Evolutionary conservation across 176 grass and related monocot species (phyloP), one percentile per base, ranked within the genome.

Genomic region (Ananas comosus): DNA sequence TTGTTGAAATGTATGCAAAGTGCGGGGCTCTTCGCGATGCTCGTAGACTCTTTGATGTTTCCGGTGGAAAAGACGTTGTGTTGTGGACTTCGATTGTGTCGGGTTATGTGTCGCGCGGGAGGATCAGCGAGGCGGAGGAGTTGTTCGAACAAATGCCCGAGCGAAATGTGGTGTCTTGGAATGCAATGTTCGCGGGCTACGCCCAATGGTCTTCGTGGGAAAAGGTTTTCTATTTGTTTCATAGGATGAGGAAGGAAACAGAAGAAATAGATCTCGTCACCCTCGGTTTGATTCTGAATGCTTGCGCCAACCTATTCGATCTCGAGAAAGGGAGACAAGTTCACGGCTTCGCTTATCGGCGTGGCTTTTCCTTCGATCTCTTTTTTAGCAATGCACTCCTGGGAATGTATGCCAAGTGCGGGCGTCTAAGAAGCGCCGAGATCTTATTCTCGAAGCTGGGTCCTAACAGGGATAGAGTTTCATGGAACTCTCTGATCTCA

Each of bases 401-500:
- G 25, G 81, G 80, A 57, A 93, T 93, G 87, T 99, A 99, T 83
- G 79, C 85, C 16, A 99, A 93, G 76, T 88, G 77, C 47, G 87
- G 94, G 49, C 85, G 72, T 64, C 57, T 99, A 75, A 93, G 82
- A 71, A 82, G 75, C 53, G 85, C 81, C 56, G 87, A 97, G 76
- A 70, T 83, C 82, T 64, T 80, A 71, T 71, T 93, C 13, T 75
- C 80, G 13, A 80, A 74, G 64, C 83, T 82, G 80, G 75, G 65
- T 53, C 68, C 69, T 25, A 64, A 86, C 51, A 81, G 84, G 68
- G 94, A 93, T 72, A 78, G 48, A 54, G 65, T 74, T 70, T 82
- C 94, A 23, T 99, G 94, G 90, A 99, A 90, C 66, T 99, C 84
- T 51, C 65, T 99, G 53, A 86, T 99, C 42, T 88, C 86, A 18